Conservation (phyloP, 139 green algal species). For the Volvox africanus region DNA sequence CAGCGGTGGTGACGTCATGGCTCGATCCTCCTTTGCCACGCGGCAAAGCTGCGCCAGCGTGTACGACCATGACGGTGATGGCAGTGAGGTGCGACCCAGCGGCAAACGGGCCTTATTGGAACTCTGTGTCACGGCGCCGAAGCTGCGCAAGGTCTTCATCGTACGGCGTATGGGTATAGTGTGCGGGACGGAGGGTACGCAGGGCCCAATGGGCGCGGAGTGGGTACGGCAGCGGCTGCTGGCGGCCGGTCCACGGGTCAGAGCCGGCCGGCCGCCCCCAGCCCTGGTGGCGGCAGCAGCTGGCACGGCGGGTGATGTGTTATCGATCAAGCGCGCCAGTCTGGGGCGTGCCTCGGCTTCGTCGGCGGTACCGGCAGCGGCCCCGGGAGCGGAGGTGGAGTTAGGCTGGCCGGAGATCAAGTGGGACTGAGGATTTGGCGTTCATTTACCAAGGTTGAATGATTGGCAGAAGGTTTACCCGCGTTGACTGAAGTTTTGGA, state of each 20-base stretch:
- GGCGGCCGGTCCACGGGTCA: neutral
- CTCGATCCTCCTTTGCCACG: neutral
- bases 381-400: no score
- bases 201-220: constrained; percentile 26
- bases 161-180: neutral
- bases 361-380: no score
- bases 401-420: no score
- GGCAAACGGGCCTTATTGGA: neutral
- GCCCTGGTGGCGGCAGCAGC: neutral
- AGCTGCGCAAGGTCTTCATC: neutral
- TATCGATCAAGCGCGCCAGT: no score
- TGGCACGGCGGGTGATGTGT: no score
- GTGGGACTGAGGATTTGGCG: no score
- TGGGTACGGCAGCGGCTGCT: constrained; percentile 30
- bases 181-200: neutral
- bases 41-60: neutral
- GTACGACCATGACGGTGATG: neutral
- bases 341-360: no score
- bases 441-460: no score
- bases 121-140: constrained; percentile 12
- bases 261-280: neutral
- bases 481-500: no score
- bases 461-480: no score
- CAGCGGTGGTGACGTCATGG: neutral
- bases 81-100: no score